These are phyloP conservation scores for Trichoderma breve DNA, from an alignment of 2,329 filamentous ascomycete genomes.

Conservation along the genomic window DNA sequence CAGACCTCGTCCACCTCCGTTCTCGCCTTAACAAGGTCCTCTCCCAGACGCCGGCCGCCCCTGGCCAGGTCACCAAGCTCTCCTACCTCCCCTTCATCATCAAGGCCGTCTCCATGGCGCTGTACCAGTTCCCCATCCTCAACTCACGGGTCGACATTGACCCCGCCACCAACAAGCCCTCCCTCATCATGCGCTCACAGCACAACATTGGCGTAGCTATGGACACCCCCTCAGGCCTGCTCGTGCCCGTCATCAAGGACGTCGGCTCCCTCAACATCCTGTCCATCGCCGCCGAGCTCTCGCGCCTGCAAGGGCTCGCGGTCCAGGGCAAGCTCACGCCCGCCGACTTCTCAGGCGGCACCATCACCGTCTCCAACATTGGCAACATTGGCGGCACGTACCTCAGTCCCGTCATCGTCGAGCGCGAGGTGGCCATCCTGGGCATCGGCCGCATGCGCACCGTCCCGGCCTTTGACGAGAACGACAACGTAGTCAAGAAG, in stretches of 20 bases:
- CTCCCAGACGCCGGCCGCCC: conserved; percentile 43
- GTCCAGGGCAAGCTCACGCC: conserved; percentile 70
- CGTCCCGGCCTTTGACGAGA: conserved; percentile 72
- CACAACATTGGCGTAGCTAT: conserved; percentile 97
- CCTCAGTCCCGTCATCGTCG: conserved; percentile 85
- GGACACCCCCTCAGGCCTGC: conserved; percentile 82
- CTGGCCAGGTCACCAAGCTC: conserved; percentile 58
- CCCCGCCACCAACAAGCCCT: conserved; percentile 60
- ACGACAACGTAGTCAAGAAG: conserved; percentile 63
- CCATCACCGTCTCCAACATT: conserved; percentile 95
- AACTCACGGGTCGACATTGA: conserved; percentile 77
- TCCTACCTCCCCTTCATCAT: conserved; percentile 94
- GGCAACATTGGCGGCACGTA: conserved; percentile 93
- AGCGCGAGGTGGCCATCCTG: conserved; percentile 86
- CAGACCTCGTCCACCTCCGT: conserved; percentile 69
- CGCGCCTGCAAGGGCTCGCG: conserved; percentile 70
- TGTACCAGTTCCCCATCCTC: conserved; percentile 79
- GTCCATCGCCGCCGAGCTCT: conserved; percentile 73
- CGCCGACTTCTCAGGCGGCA: conserved; percentile 77
- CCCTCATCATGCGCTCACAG: conserved; percentile 72
- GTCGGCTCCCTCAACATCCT: conserved; percentile 74
- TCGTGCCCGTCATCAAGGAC: conserved; percentile 89
- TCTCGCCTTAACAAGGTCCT: conserved; percentile 69
- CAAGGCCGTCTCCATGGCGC: conserved; percentile 86
- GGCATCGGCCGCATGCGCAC: conserved; percentile 79